Evolutionary conservation across 2,329 filamentous ascomycete species (phyloP).

Genomic region (Phialophora macrospora): DNA sequence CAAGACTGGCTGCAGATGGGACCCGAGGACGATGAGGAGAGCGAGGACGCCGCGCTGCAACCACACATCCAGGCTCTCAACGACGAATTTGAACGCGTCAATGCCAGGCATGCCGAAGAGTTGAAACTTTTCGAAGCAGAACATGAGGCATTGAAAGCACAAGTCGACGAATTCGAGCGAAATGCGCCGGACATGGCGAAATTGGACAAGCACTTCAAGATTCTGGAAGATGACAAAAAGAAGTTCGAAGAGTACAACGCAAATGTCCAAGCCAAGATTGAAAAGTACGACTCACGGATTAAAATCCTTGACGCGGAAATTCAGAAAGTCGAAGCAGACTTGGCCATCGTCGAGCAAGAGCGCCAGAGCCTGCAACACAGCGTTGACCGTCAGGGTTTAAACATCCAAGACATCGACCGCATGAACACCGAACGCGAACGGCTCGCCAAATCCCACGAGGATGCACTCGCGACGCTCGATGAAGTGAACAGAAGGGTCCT

Average conservation of each 20-base stretch:
- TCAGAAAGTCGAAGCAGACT: constrained; percentile 74
- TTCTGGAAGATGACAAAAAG: constrained; percentile 89
- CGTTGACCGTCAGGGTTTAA: constrained; percentile 91
- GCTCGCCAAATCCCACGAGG: constrained; percentile 84
- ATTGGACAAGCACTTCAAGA: constrained; percentile 86
- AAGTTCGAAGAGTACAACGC: constrained; percentile 97
- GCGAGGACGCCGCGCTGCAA: constrained; percentile 74
- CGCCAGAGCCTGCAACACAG: constrained; percentile 77
- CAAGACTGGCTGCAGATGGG: constrained; percentile 92
- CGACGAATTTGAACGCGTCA: constrained; percentile 79
- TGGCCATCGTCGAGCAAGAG: constrained; percentile 82
- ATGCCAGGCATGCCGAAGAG: constrained; percentile 82
- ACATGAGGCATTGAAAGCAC: constrained; percentile 76
- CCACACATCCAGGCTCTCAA: constrained; percentile 91
- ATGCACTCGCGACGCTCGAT: constrained; percentile 74
- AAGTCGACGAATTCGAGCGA: constrained; percentile 89
- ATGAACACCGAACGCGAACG: constrained; percentile 96
- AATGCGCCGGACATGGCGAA: constrained; percentile 80
- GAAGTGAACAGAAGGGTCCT: constrained; percentile 81
- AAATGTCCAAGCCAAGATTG: constrained; percentile 78
- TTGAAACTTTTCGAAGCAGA: constrained; percentile 85
- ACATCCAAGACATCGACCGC: constrained; percentile 97
- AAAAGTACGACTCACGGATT: constrained; percentile 83
- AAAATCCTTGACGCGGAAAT: constrained; percentile 85
- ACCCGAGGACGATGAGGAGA: constrained; percentile 84